A percentile compares a stretch with the other conserved stretches of the same genome.
Conservation (phyloP, 1,284 basidiomycete species). For the Taiwanofungus camphoratus region DNA sequence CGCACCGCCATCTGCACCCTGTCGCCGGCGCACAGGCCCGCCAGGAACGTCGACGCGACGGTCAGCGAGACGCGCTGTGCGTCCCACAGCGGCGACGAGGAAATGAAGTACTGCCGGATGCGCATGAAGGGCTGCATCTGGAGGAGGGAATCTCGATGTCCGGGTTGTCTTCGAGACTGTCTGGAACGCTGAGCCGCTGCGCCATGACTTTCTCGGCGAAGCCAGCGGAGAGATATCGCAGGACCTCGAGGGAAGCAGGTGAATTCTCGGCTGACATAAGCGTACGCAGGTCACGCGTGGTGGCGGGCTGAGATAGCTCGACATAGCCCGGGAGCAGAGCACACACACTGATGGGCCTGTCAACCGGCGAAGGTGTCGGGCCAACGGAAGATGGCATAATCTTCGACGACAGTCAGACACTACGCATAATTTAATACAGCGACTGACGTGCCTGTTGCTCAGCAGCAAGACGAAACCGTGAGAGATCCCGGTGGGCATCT, state of each 20-base stretch:
- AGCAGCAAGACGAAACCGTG: slow-evolving; percentile 33
- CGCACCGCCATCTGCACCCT: slow-evolving; percentile 42
- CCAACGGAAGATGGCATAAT: slow-evolving; percentile 34
- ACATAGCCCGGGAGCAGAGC: slow-evolving; percentile 40
- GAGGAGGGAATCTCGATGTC: slow-evolving; percentile 37
- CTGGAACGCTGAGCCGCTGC: slow-evolving; percentile 38
- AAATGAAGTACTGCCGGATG: slow-evolving; percentile 48
- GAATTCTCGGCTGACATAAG: slow-evolving; percentile 14
- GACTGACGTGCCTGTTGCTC: slow-evolving; percentile 33
- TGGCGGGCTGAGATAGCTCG: slow-evolving; percentile 42
- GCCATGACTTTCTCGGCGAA: slow-evolving; percentile 34
- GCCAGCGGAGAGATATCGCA: slow-evolving; percentile 25
- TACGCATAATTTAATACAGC: background rate
- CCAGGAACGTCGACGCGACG: slow-evolving; percentile 45
- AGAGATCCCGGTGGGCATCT: slow-evolving; percentile 35
- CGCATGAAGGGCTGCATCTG: slow-evolving; percentile 44
- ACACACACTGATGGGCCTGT: slow-evolving; percentile 31
- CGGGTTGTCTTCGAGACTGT: slow-evolving; percentile 38
- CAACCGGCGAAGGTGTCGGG: slow-evolving; percentile 37
- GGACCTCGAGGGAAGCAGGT: slow-evolving; percentile 15
- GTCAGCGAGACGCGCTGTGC: slow-evolving; percentile 40
- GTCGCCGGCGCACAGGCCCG: slow-evolving; percentile 36
- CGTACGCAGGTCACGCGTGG: slow-evolving; percentile 31
- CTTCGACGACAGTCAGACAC: slow-evolving; percentile 15
- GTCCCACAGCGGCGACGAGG: slow-evolving; percentile 45